Conservation (phyloP, 441 rosid species). For the Geranium incanum region DNA sequence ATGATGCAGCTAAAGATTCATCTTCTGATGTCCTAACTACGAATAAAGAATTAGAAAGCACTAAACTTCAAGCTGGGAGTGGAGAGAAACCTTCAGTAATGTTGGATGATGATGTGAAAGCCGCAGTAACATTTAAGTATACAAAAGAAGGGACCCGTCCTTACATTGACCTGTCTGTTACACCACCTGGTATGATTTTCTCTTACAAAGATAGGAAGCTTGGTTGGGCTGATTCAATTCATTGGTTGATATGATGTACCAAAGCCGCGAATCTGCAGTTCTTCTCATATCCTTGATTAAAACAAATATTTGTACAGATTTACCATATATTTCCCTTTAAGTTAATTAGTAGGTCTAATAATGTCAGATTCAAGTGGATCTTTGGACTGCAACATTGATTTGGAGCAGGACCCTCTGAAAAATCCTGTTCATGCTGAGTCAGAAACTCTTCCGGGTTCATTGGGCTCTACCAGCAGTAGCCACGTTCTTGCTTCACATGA, state of each 20-base stretch:
- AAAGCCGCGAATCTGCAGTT: neutral
- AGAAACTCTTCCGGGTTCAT: slow-evolving; percentile 20
- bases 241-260: neutral
- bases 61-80: slow-evolving; percentile 10
- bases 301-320: neutral
- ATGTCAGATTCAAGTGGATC: slow-evolving; percentile 24
- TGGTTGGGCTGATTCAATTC: neutral
- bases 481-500: slow-evolving; percentile 22
- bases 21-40: slow-evolving; percentile 11
- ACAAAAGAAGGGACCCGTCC: slow-evolving; percentile 10
- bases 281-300: neutral
- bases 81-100: slow-evolving; percentile 19
- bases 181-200: slow-evolving; percentile 28
- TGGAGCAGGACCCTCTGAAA: slow-evolving; percentile 20
- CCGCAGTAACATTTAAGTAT: slow-evolving; percentile 12
- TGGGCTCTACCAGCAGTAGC: slow-evolving; percentile 26
- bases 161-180: slow-evolving; percentile 25
- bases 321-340: neutral
- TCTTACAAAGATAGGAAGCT: slow-evolving; percentile 10
- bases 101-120: slow-evolving; percentile 19
- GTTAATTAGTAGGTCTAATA: slow-evolving; percentile 2
- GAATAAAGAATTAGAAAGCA: slow-evolving; percentile 16
- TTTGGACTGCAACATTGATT: slow-evolving; percentile 18
- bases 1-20: slow-evolving; percentile 16
- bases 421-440: slow-evolving; percentile 19